Base-by-base conservation (phyloP, 2,329 filamentous ascomycete species). In the Bimuria novae-zelandiae region DNA sequence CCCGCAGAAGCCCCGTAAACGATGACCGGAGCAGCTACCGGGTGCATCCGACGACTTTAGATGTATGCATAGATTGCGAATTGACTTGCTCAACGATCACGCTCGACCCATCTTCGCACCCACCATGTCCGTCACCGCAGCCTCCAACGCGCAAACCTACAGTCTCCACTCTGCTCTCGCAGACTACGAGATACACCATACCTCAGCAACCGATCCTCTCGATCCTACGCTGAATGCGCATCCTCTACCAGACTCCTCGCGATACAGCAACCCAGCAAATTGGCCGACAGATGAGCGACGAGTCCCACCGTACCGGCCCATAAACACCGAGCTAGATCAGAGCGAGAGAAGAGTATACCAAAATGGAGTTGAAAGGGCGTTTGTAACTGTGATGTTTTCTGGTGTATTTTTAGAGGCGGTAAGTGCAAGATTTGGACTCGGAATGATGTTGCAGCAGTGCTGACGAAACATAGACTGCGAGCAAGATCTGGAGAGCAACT, bases 371-470 rank as follows among this genome's bases (percentile, higher is more conserved):
- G 81, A 83, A 62, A 66, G 67, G 36, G 72, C 70, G 6, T 82
- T 84, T 59, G 72, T 84, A 16, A 64, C 71, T 17, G 66, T 79
- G 0, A 83, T 83, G 80, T 79, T 82, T 55, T 74, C 73, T 23
- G 80, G 77, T 5, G 75, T 79, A 11, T 72, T 70, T 57, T 60
- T 77, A 41, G 76, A 79, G 61, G 75, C 74, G 54, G 75, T 78
- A 57, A 65, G 73, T 75, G 10, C n/a, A 21, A 43, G 4, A 2
- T 12, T 11, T 6, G 14, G 5, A 3, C 14, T 3, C 14, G 11
- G 19, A 14, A 17, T 16, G 7, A 2, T 42, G 12, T 32, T 39
- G 33, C 35, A 22, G 42, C 50, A 12, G 40, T 21, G 21, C 41
- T 46, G n/a, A 52, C 44, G n/a, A 41, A 33, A 10, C 10, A 43